Base-by-base conservation (phyloP, 2,329 filamentous ascomycete genomes). In the Trichocomaceae sp. region DNA sequence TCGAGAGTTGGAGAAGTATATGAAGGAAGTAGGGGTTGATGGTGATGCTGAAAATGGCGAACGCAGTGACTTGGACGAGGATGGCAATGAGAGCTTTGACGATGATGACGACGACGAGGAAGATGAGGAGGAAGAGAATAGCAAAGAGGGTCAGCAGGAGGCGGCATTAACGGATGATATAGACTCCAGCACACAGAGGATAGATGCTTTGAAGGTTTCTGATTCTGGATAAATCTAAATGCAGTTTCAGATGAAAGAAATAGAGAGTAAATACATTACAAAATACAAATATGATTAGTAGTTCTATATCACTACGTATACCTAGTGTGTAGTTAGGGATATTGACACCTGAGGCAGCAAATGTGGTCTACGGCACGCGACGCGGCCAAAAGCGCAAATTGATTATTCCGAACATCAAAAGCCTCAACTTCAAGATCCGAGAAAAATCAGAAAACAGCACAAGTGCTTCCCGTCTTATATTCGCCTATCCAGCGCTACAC, bases 1-100 rank as follows among this genome's bases (percentile, higher is more conserved):
- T 15, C 95, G 93, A 71, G 93, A 99, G 62, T 75, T 99, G 15
- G 93, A 96, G 67, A 81, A 83, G 9, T 96, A 95, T 61, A 93
- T 99, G 75, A 86, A 90, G 67, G 82, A 84, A 51, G 79, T 85
- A 46, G 82, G 82, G 8, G 77, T 80, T 12, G 80, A 83, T 58
- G 77, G 78, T 2, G 77, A 80, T 62, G 75, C 77, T 19, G 68
- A 66, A 31, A 70, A 66, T 9, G 60, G 62, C 5, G 64, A 66
- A 33, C 62, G 41, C 58, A 68, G 65, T 33, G 68, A 69, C 15
- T 72, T 75, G 51, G 66, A 66, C 5, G 68, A 66, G 2, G 69
- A 67, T 19, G 67, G 69, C 44, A 68, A 73, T 45, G 72, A 73
- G n/a, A 73, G 72, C 2, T 68, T 68, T 2, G 69, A 69, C 35